phyloP scores from a whole-genome alignment of 768 basidiomycete species.

The Ramaria sp. region DNA sequence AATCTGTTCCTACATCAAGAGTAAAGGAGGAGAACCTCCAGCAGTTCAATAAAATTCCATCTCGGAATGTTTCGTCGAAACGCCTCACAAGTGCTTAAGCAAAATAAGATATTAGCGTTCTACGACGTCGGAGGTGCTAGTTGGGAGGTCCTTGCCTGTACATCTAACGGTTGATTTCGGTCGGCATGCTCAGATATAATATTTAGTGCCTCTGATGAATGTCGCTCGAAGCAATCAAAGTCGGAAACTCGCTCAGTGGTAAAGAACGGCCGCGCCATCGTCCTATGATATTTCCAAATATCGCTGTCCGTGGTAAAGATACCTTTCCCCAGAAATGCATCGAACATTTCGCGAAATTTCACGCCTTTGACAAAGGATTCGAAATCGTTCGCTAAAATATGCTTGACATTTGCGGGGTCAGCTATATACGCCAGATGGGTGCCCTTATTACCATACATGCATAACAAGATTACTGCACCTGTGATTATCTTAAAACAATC shows the following conservation, averaged over 20 bases:
- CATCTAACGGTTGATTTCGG: constrained; percentile 4
- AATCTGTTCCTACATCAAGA: constrained; percentile 17
- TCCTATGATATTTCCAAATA: constrained; percentile 14
- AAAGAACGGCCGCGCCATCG: constrained; percentile 18
- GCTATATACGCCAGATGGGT: constrained; percentile 2
- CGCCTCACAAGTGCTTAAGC: neutral
- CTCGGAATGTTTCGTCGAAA: neutral
- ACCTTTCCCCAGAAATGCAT: constrained; percentile 17
- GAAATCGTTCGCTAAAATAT: constrained; percentile 12
- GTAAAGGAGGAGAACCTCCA: constrained; percentile 16
- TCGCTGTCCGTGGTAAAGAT: constrained; percentile 20
- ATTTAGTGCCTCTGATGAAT: constrained; percentile 11
- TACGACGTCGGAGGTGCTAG: neutral
- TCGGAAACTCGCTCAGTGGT: constrained; percentile 15
- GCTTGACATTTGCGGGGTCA: constrained; percentile 14
- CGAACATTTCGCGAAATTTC: constrained; percentile 16
- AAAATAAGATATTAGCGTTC: neutral
- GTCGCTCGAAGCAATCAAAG: constrained; percentile 14
- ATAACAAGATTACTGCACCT: neutral
- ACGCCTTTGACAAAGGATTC: constrained; percentile 16
- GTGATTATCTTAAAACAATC: constrained; percentile 7
- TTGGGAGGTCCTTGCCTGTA: constrained; percentile 7
- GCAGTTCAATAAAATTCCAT: neutral
- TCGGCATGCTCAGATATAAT: constrained; percentile 8
- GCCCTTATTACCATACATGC: neutral